phyloP scores from a whole-genome alignment of 2,329 filamentous ascomycete genomes.

The Colletotrichum tofieldiae region DNA sequence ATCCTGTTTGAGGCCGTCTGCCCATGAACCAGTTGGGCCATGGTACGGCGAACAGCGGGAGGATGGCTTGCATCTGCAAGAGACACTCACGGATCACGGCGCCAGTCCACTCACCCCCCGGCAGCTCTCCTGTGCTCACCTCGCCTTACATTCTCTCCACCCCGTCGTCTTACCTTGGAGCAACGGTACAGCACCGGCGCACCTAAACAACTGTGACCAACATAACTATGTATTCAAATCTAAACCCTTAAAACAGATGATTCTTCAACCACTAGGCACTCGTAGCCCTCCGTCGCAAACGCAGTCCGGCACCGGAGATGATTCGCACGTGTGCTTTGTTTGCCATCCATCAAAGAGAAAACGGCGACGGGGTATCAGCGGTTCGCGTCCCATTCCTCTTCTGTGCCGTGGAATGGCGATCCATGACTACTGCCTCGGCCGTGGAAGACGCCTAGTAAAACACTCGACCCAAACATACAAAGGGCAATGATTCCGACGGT shows the following conservation, averaged over 20 bases:
- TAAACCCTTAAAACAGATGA: background rate
- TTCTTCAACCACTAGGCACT: background rate
- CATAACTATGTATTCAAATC: background rate
- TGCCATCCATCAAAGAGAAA: conserved; percentile 24
- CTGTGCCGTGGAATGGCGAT: background rate
- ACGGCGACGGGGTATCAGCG: background rate
- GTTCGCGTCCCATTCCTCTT: conserved; percentile 18
- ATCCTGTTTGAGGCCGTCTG: conserved; percentile 17
- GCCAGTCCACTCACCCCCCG: background rate
- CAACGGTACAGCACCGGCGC: background rate
- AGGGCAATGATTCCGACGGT: background rate
- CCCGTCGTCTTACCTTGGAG: background rate
- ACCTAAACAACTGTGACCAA: background rate
- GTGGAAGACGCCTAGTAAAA: background rate
- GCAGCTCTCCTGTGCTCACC: background rate
- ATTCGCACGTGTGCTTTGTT: conserved; percentile 16
- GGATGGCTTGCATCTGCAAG: conserved; percentile 18
- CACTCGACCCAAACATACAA: background rate
- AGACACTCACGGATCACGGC: conserved; percentile 23
- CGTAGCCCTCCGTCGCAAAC: background rate
- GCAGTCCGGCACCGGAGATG: conserved; percentile 10
- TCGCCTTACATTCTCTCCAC: background rate
- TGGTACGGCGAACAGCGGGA: background rate
- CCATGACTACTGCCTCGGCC: conserved; percentile 5
- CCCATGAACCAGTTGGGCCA: background rate